A percentile compares a stretch with the other conserved stretches of the same genome.
phyloP scores from a whole-genome alignment of 495 filamentous ascomycete genomes.

The Amorphotheca resinae region DNA sequence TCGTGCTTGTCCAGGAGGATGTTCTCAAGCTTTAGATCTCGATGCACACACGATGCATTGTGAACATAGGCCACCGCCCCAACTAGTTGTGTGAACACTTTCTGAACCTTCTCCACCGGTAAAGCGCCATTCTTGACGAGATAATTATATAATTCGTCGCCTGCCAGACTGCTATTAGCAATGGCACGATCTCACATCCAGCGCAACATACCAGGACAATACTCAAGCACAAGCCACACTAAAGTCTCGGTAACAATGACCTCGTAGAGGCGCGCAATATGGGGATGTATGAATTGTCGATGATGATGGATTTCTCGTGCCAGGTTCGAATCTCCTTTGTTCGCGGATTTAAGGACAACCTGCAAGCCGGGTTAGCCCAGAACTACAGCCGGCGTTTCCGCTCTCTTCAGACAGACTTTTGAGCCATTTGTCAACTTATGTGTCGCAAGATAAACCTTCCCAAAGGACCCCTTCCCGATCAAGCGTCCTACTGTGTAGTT shows the following conservation, averaged over 20 bases:
- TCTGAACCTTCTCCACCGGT: constrained; percentile 80
- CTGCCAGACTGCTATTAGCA: constrained; percentile 30
- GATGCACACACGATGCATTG: constrained; percentile 88
- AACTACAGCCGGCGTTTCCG: too few species aligned
- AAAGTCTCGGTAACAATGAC: constrained; percentile 90
- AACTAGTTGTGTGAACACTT: constrained; percentile 90
- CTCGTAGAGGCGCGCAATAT: constrained; percentile 94
- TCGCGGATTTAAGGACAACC: constrained; percentile 96
- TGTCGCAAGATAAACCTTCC: constrained; percentile 91
- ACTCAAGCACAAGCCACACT: constrained; percentile 95
- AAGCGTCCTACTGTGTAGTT: constrained; percentile 87
- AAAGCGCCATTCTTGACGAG: constrained; percentile 76
- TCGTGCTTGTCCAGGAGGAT: constrained; percentile 94
- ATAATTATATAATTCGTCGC: constrained; percentile 95
- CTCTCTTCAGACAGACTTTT: constrained; percentile 60
- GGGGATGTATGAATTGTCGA: constrained; percentile 92
- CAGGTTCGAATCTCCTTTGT: constrained; percentile 89
- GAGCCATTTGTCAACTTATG: constrained; percentile 98
- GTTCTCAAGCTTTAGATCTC: constrained; percentile 94
- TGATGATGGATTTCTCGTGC: constrained; percentile 97
- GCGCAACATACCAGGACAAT: constrained; percentile 70
- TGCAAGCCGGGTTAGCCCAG: constrained; percentile 23
- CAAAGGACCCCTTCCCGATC: constrained; percentile 95
- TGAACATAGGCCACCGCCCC: constrained; percentile 95
- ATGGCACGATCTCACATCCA: constrained; percentile 14